Conservation (phyloP, 352 stramenopile genomes). For the Globisporangium canariense region DNA sequence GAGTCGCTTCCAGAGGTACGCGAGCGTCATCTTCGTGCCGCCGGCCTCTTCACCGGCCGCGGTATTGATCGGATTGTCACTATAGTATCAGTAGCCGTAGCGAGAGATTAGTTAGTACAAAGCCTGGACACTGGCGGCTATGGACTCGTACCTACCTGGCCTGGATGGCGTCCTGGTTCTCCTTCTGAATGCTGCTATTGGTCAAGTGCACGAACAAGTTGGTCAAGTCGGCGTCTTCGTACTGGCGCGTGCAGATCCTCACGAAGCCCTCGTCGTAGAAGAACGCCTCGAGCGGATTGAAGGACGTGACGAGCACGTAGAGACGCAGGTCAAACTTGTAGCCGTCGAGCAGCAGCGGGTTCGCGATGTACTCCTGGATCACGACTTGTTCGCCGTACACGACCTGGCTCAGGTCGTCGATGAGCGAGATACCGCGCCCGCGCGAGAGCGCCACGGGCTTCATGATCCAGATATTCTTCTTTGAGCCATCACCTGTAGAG, state of each 20-base stretch:
- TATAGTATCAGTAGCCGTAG: not conserved
- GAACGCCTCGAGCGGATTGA: conserved; percentile 91
- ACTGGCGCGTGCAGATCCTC: conserved; percentile 83
- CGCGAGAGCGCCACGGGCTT: conserved; percentile 91
- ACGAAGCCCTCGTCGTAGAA: conserved; percentile 94
- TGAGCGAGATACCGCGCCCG: conserved; percentile 90
- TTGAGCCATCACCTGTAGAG: not conserved
- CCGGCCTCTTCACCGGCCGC: conserved; percentile 42
- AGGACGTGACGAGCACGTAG: conserved; percentile 94
- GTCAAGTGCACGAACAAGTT: conserved; percentile 93
- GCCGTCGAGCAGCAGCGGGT: conserved; percentile 84
- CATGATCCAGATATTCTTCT: conserved; percentile 93
- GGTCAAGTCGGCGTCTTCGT: conserved; percentile 62
- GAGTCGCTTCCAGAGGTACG: conserved; percentile 73
- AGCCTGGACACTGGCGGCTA: not conserved
- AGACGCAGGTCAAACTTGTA: conserved; percentile 92
- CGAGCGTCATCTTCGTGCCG: conserved; percentile 81
- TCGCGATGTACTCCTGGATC: conserved; percentile 88
- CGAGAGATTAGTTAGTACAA: conserved; percentile 1
- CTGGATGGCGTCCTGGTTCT: conserved; percentile 52
- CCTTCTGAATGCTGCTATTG: conserved; percentile 94
- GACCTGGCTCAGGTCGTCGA: conserved; percentile 86
- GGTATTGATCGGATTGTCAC: conserved; percentile 40
- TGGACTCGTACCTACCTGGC: conserved; percentile 14
- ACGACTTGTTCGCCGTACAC: conserved; percentile 88